phyloP scores from a whole-genome alignment of 176 grass and related monocot genomes.

The Aegilops sharonensis region DNA sequence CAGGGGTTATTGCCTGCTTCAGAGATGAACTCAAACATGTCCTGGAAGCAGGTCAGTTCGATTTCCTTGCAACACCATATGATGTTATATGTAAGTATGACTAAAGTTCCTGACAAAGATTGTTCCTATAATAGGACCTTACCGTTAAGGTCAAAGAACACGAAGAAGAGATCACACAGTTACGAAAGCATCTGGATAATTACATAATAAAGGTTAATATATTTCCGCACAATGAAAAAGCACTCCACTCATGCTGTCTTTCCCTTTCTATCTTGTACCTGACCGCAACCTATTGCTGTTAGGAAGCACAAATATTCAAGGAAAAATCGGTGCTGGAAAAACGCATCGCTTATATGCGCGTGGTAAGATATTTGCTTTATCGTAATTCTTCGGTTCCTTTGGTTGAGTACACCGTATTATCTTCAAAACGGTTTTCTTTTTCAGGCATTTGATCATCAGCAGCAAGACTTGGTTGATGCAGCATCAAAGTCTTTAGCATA shows the following conservation, averaged over 20 bases:
- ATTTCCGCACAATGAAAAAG: neutral
- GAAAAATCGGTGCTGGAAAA: conserved; percentile 78
- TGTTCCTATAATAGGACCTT: conserved; percentile 58
- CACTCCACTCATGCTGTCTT: neutral
- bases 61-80: neutral
- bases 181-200: conserved; percentile 78
- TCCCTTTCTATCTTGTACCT: conserved; percentile 35
- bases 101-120: conserved; percentile 11
- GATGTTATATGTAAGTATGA: neutral
- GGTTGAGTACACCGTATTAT: neutral
- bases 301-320: conserved; percentile 77
- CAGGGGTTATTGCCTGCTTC: conserved; percentile 60
- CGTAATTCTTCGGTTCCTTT: neutral
- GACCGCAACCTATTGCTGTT: conserved; percentile 26
- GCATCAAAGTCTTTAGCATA: conserved; percentile 94
- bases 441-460: conserved; percentile 94
- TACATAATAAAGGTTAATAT: conserved; percentile 70
- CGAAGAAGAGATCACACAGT: conserved; percentile 82
- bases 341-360: conserved; percentile 82
- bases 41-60: conserved; percentile 74
- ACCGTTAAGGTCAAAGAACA: conserved; percentile 61
- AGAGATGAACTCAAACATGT: conserved; percentile 49
- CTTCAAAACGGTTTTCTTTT: conserved; percentile 1
- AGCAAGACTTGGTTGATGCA: conserved; percentile 81
- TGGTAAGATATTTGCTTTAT: conserved; percentile 46